Conservation (phyloP, 352 stramenopile species). For the Globisporangium orthogonon region DNA sequence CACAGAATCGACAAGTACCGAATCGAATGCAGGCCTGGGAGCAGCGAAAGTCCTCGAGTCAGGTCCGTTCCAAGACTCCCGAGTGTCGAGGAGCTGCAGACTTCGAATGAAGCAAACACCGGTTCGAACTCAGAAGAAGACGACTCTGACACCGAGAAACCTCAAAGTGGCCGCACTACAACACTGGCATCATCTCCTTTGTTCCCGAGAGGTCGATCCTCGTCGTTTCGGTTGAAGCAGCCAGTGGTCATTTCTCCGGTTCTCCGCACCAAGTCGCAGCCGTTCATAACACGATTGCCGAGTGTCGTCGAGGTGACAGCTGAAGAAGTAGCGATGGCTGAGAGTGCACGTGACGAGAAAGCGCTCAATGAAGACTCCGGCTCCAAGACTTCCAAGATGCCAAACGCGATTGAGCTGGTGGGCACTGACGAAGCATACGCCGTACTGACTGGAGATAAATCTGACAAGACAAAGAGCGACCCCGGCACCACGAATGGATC, state of each 20-base stretch:
- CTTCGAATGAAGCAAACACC: slow-evolving; percentile 8
- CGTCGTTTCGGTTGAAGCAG: slow-evolving; percentile 16
- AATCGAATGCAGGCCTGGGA: neutral
- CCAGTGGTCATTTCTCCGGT: slow-evolving; percentile 13
- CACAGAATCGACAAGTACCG: slow-evolving; percentile 5
- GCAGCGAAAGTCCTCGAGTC: neutral
- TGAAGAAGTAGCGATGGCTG: slow-evolving; percentile 3
- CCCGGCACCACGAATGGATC: no score
- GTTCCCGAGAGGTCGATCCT: slow-evolving; percentile 11
- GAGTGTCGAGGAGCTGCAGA: slow-evolving; percentile 14
- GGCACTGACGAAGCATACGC: neutral
- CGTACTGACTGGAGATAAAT: neutral
- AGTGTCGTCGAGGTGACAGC: slow-evolving; percentile 25
- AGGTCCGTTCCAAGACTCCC: slow-evolving; percentile 10
- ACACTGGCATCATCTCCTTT: no score
- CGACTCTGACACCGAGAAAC: slow-evolving; percentile 11
- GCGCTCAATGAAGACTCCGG: neutral
- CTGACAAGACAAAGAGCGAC: neutral
- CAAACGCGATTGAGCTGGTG: neutral
- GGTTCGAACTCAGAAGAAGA: slow-evolving; percentile 5
- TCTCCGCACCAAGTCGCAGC: slow-evolving; percentile 18
- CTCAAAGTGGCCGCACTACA: neutral
- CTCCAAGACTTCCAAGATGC: neutral
- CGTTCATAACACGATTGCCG: slow-evolving; percentile 22
- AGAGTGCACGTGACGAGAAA: slow-evolving; percentile 1